A percentile compares a stretch with the other conserved stretches of the same genome.
These are phyloP conservation scores for Pythium angustatum DNA, from an alignment of 352 stramenopile genomes.

Conservation along the genomic window DNA sequence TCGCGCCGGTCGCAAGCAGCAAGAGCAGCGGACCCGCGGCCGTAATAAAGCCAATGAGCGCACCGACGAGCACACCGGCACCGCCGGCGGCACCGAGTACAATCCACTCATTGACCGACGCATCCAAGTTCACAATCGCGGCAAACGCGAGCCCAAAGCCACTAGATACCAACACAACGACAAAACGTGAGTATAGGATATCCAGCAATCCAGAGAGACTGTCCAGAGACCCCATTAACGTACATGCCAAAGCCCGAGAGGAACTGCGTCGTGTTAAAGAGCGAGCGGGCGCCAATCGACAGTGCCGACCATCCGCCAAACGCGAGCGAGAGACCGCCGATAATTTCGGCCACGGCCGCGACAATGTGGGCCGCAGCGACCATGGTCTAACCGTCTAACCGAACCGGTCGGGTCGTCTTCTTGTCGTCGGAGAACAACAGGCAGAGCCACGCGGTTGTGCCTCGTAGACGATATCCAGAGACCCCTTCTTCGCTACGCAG, in stretches of 20 bases:
- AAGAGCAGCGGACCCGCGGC: constrained; percentile 67
- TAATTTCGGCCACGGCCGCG: constrained; percentile 72
- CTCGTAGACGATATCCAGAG: too few relatives aligned
- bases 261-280: constrained; percentile 84
- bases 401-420: not conserved
- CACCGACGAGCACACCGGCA: constrained; percentile 58
- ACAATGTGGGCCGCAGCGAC: constrained; percentile 62
- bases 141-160: constrained; percentile 73
- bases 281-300: constrained; percentile 78
- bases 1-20: constrained; percentile 59
- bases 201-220: constrained; percentile 7
- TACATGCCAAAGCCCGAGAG: constrained; percentile 85
- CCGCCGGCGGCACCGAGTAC: constrained; percentile 60
- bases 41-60: constrained; percentile 79
- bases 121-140: constrained; percentile 55
- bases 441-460: too few relatives aligned
- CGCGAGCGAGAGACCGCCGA: constrained; percentile 82
- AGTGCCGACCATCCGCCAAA: constrained; percentile 86
- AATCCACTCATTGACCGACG: constrained; percentile 77
- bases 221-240: constrained; percentile 19
- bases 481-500: too few relatives aligned
- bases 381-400: constrained; percentile 33
- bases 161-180: constrained; percentile 33
- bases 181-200: constrained; percentile 5
- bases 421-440: too few relatives aligned